Percentiles rank a stretch among this genome's conserved stretches.
These are phyloP conservation scores for Venturia nashicola DNA, from an alignment of 2,329 filamentous ascomycete genomes.

Conservation along the genomic window DNA sequence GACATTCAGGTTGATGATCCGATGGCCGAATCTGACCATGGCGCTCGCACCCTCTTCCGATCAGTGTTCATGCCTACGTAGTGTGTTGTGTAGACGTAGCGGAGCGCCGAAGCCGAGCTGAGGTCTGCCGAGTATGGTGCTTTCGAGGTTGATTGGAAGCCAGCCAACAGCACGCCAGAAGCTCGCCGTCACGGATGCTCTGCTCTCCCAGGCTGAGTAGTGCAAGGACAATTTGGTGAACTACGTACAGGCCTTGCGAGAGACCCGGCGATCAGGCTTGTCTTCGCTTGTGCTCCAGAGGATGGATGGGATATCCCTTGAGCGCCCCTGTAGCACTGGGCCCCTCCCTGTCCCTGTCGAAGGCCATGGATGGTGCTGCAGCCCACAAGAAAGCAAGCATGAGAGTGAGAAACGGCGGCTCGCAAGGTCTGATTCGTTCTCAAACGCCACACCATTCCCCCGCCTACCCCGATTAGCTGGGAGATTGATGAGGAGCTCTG, in stretches of 20 bases:
- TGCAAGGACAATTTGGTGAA: not conserved
- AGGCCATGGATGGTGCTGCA: constrained; percentile 3
- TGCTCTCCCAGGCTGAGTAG: not conserved
- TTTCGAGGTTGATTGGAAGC: not conserved
- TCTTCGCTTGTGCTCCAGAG: constrained; percentile 1
- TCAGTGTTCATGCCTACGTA: not conserved
- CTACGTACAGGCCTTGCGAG: not conserved
- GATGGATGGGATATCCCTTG: not conserved
- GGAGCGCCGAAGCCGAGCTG: not conserved
- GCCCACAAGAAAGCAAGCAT: constrained; percentile 1
- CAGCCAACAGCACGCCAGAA: not conserved
- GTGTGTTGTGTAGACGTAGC: not conserved
- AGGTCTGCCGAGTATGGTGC: not conserved
- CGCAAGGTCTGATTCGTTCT: constrained; percentile 5
- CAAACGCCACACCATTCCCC: constrained; percentile 7
- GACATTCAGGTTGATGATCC: not conserved
- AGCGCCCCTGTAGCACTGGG: not conserved
- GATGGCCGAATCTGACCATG: not conserved
- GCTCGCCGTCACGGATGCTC: not conserved
- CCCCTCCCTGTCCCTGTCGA: not conserved
- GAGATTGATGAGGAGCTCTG: constrained; percentile 6
- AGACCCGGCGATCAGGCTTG: not conserved
- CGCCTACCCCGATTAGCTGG: constrained; percentile 7
- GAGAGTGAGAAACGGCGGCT: not conserved
- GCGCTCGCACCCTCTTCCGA: not conserved